A percentile compares a stretch with the other conserved stretches of the same genome.
phyloP scores from a whole-genome alignment of 2,329 filamentous ascomycete genomes.

The Botrytis tulipae region DNA sequence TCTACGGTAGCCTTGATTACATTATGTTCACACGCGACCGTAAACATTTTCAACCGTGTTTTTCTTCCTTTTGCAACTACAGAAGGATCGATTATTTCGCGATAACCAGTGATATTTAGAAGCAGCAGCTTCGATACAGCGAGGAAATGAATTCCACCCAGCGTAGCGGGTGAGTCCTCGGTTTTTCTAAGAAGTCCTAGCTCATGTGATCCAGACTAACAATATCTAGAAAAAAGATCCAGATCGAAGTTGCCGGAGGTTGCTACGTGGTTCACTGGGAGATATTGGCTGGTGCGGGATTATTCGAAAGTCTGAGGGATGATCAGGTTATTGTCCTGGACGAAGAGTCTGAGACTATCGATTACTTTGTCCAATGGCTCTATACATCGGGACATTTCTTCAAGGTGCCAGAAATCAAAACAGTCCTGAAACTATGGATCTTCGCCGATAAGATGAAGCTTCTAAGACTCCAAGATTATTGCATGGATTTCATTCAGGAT shows the following conservation, averaged over 20 bases:
- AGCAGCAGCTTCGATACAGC: too few relatives aligned
- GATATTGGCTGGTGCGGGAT: neutral
- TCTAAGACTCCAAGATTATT: too few relatives aligned
- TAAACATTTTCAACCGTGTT: too few relatives aligned
- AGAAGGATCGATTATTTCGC: neutral
- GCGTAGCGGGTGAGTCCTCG: neutral
- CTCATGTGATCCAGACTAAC: neutral
- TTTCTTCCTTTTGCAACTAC: neutral
- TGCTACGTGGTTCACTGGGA: neutral
- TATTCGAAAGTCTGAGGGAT: accelerated
- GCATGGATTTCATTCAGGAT: neutral
- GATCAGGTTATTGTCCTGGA: neutral
- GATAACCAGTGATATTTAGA: neutral
- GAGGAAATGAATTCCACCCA: too few relatives aligned
- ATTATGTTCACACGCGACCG: too few relatives aligned
- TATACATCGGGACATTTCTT: neutral
- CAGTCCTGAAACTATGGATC: neutral
- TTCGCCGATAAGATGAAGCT: too few relatives aligned
- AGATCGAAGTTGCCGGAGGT: neutral
- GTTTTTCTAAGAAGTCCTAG: too few relatives aligned
- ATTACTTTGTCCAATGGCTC: neutral
- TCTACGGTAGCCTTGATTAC: too few relatives aligned
- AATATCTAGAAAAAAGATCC: neutral
- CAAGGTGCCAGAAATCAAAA: neutral
- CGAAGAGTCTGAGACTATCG: neutral